Evolutionary conservation across 495 filamentous ascomycete genomes (phyloP).

Genomic region (Mytilinidion resinicola): DNA sequence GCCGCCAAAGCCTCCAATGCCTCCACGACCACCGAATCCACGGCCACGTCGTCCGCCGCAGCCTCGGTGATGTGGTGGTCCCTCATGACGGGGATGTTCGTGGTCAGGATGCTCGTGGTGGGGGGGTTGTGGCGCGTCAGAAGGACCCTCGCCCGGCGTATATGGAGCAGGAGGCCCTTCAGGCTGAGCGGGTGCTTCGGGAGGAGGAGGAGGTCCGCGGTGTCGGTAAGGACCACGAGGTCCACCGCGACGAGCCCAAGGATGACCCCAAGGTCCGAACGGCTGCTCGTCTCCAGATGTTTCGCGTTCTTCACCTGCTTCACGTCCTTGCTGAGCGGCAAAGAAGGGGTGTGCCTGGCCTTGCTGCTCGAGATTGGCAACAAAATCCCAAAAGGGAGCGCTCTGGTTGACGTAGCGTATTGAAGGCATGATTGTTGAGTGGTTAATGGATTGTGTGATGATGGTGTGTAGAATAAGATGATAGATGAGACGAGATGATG

Average conservation of each 20-base stretch:
- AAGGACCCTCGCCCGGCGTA: background rate
- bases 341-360: constrained; percentile 33
- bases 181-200: background rate
- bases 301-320: constrained; percentile 15
- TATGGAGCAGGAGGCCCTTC: constrained; percentile 7
- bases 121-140: background rate
- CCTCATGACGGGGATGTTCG: background rate
- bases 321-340: constrained; percentile 8
- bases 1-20: constrained; percentile 37
- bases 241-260: constrained; percentile 14
- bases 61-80: background rate
- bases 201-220: constrained; percentile 12
- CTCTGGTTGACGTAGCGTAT: constrained; percentile 40
- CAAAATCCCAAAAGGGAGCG: constrained; percentile 44
- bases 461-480: background rate
- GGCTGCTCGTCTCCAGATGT: constrained; percentile 5
- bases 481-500: background rate
- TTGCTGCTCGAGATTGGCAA: constrained; percentile 38
- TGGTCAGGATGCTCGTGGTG: background rate
- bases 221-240: constrained; percentile 12
- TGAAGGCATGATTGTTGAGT: constrained; percentile 33
- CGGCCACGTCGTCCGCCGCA: constrained; percentile 11
- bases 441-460: background rate
- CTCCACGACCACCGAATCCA: constrained; percentile 5
- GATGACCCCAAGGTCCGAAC: constrained; percentile 19